Base-by-base conservation (phyloP, 2,329 filamentous ascomycete genomes). In the Cordyceps cicadae region DNA sequence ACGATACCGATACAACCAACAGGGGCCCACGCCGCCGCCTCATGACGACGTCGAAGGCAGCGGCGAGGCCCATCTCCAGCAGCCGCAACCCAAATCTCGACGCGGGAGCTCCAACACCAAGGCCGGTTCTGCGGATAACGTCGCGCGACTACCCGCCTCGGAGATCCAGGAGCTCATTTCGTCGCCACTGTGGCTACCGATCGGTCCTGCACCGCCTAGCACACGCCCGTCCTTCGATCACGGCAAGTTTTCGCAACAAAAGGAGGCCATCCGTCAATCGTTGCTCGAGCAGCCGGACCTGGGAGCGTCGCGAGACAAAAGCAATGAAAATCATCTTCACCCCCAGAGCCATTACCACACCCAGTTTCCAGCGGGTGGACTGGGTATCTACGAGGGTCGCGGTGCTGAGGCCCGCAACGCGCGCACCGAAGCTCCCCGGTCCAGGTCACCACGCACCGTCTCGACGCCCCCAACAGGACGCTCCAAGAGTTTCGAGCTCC, bases 141-240 rank as follows among this genome's bases (percentile, higher is more conserved):
- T 84, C 52, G 77, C 81, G 59, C 79, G 81, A 43, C 74, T 87
- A 29, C 84, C 83, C 0, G 81, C 81, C 8, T 79, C 76, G 43
- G 81, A 85, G 66, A 84, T 87, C 68, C 79, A 83, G 58, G 79
- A 83, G 62, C 71, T 87, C 62, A 79, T 81, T 15, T 79, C 77
- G 32, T 77, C 80, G 1, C 82, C 82, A 6, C 81, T 84, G 32
- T 86, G 83, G 0, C 72, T 87, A 2, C 84, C 84, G 14, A 70
- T 86, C 0, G 79, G 80, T 1, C 70, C 72, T 64, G 70, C 74
- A 66, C 69, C 73, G 62, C 58, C 69, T 57, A 17, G 15, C 15
- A 7, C 72, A 70, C 63, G 74, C 67, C 64, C 72, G 70, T 63
- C 69, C 68, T 64, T 77, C 70, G 64, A 78, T 70, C 63, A 71